Base-by-base conservation (phyloP, 768 basidiomycete species). In the Podaxis carcinomalis region DNA sequence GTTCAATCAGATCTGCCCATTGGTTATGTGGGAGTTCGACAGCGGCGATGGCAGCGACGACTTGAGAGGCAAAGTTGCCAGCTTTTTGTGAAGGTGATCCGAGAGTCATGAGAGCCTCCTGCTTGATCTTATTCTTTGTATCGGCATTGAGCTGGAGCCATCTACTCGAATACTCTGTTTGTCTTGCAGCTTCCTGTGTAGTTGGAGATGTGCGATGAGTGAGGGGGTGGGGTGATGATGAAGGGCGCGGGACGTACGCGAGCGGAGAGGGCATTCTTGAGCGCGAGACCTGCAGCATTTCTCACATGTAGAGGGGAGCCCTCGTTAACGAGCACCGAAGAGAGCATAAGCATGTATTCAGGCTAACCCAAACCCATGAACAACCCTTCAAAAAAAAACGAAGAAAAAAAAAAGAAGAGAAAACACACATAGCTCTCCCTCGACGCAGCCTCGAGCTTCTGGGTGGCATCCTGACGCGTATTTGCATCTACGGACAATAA, bases 261-360 rank as follows among this genome's bases (percentile, higher is more conserved):
- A 63, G 95, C 93, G 36, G 89, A 84, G 61, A 99, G 76, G 62
- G 94, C 85, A 74, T 99, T 99, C 84, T 98, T 99, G 75, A 99
- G 80, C 19, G 96, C 95, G 55, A 99, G 81, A 72, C 93, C 95
- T 23, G 97, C 95, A n/a, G 96, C 95, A 70, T 92, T 96, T 66
- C 97, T 83, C 56, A 95, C 84, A 72, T 93, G 88, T 36, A 87
- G 68, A 13, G 82, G 78, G 5, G 82, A 83, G 47, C 64, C 77
- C 71, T 95, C 93, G 66, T 93, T 89, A 28, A 87, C 85, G 51
- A 99, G 84, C 65, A 94, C 92, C 16, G 84, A 76, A 16, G 92
- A 89, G 64, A 99, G 87, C 82, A 92, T 93, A 71, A 88, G 72
- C 86, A 98, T 90, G 79, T 98, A 99, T 67, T 87, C 88, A 63